Base-by-base conservation (phyloP, 495 filamentous ascomycete species). In the Hypoxylon crocopeplum region DNA sequence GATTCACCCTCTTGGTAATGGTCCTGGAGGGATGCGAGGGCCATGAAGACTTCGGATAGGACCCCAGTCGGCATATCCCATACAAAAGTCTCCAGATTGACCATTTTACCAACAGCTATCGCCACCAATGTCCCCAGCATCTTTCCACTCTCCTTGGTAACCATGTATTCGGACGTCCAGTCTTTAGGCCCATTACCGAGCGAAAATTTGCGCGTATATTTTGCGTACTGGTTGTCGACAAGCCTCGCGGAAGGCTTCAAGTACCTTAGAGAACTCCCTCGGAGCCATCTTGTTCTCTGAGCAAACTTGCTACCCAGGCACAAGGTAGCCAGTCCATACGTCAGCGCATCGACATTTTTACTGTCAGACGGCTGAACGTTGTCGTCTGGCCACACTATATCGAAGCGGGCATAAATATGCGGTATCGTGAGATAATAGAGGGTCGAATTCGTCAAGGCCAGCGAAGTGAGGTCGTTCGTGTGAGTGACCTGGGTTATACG, bases 41-140 rank as follows among this genome's bases (percentile, higher is more conserved):
- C 87, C 65, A 92, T 82, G 82, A 93, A 98, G 22, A 95, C 87
- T 62, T 96, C 91, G 41, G 92, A 82, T 33, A 93, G 73, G 19
- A 97, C 88, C 0, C 93, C 93, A 0, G 92, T 96, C 0, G 92
- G 91, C 93, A 96, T 96, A 69, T 98, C 93, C 93, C 93, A 98
- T 8, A 92, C 78, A 64, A 98, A 98, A 0, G 86, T 87, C 71
- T 98, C 92, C 15, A 98, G 82, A 59, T 92, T 92, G 17, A 86
- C 78, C 93, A 97, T 97, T 49, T 90, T 85, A 22, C 86, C 84
- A 19, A 97, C 79, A 3, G 92, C 90, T 60, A 93, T 73, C 11
- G 93, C 91, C n/a, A 95, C 91, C 34, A 97, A 74, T 10, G 91
- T 96, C 13, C 92, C 92, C 6, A 98, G 82, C 90, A 97, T 92